A percentile compares a stretch with the other conserved stretches of the same genome.
Evolutionary conservation across 108 stramenopile species (phyloP).

Genomic region (Aurantiochytrium sp.): DNA sequence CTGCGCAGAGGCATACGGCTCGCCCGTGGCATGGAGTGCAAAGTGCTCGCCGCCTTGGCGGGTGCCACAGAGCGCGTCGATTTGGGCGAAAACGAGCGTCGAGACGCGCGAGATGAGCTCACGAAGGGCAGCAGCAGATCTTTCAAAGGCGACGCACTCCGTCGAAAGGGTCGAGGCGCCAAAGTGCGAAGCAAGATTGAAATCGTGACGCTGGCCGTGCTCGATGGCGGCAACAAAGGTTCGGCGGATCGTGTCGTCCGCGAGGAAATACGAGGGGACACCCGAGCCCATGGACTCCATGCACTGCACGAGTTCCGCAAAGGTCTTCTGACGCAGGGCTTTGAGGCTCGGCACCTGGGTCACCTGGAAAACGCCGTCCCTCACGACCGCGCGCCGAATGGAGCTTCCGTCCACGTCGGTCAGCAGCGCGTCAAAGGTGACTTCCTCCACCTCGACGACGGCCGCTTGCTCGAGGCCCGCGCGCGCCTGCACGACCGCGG

Average conservation of each 20-base stretch:
- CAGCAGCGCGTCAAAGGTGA: neutral
- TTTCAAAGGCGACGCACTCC: neutral
- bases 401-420: neutral
- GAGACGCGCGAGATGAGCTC: neutral
- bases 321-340: neutral
- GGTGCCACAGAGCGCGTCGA: neutral
- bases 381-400: neutral
- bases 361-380: conserved; percentile 4
- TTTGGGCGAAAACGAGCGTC: neutral
- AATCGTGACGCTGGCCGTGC: neutral
- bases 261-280: neutral
- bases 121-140: neutral
- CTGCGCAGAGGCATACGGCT: neutral
- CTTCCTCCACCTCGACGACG: neutral
- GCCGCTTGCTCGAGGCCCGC: too few species aligned
- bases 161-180: neutral
- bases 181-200: neutral
- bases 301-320: neutral
- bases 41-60: neutral
- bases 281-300: neutral
- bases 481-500: too few species aligned
- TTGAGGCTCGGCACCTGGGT: neutral
- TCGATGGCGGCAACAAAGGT: neutral
- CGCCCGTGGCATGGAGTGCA: neutral
- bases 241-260: neutral